Conservation (phyloP, 2,329 filamentous ascomycete species). For the Fusarium sp. region DNA sequence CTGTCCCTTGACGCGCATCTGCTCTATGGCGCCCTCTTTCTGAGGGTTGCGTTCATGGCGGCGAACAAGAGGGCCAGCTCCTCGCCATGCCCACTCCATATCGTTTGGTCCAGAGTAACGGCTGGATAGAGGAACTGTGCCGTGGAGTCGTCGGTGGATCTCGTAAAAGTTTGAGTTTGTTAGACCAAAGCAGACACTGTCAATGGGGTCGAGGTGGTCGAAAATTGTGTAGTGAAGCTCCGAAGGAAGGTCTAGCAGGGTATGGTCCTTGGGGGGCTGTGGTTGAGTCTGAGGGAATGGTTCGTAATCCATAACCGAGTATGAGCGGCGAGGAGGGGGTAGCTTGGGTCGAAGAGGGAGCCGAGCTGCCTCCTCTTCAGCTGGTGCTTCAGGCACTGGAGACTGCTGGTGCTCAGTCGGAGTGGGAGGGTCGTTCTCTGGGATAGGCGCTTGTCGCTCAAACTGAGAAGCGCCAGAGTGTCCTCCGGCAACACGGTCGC, state of each 20-base stretch:
- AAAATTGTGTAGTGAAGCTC: constrained; percentile 70
- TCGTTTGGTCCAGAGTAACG: constrained; percentile 69
- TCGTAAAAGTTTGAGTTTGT: constrained; percentile 66
- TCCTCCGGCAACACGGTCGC: constrained; percentile 41
- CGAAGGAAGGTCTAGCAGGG: constrained; percentile 62
- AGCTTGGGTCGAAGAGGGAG: constrained; percentile 49
- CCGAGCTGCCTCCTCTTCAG: constrained; percentile 36
- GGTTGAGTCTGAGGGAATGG: constrained; percentile 58
- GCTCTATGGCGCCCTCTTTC: constrained; percentile 50
- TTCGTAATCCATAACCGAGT: constrained; percentile 69
- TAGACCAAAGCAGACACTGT: constrained; percentile 69
- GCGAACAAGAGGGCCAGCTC: constrained; percentile 57
- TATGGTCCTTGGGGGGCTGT: constrained; percentile 56
- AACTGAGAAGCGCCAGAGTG: constrained; percentile 39
- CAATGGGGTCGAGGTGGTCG: constrained; percentile 70
- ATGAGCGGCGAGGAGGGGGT: constrained; percentile 62
- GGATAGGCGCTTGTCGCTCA: constrained; percentile 47
- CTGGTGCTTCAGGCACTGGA: constrained; percentile 22
- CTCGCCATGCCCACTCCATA: constrained; percentile 70
- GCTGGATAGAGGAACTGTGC: constrained; percentile 63
- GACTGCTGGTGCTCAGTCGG: constrained; percentile 18
- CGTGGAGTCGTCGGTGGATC: constrained; percentile 66
- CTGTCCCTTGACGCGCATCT: constrained; percentile 64
- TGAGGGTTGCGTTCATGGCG: constrained; percentile 32
- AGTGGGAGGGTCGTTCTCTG: constrained; percentile 46